Evolutionary conservation across 202 grass and related monocot species (phyloP), one percentile per base, ranked within the genome.

Genomic region (Miscanthus sacchariflorus): DNA sequence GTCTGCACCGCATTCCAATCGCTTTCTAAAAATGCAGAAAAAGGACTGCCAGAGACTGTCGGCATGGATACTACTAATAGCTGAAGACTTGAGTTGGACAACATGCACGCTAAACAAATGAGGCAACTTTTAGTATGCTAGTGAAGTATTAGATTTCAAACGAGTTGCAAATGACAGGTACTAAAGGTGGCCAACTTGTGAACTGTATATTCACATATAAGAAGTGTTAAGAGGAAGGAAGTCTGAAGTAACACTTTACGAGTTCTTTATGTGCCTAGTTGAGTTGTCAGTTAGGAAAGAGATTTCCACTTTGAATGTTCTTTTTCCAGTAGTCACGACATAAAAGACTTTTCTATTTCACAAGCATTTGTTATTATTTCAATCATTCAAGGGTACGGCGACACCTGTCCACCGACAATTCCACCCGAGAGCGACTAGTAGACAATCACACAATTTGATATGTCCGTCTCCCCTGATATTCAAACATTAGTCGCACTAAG

Each of bases 171-270:
- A 84, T 80, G 79, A 84, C 70, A 80, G 87, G 80, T 38, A 84
- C 36, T 33, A 87, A 89, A 89, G 80, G 74, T 87, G 40, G 39
- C 2, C 70, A 68, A 84, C 70, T 89, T 84, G 84, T 3, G 12
- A 28, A 2, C 52, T 80, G 58, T 69, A 27, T 84, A 92, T 87
- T 63, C 40, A 42, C 52, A 28, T 21, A 50, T 15, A 30, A 25
- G 23, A 64, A 64, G 61, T 64, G 61, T 64, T 25, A 30, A 68
- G 25, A 68, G 27, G 65, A 68, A 68, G 27, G 65, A 68, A 68
- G 65, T 33, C 27, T 68, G 65, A 18, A 81, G 45, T 7, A 35
- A 8, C 69, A 81, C 70, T 35, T 87, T 70, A 5, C 40, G 44
- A 69, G 56, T 64, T 64, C 2, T 83, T 71, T 46, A 54, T 56